Percentiles rank a stretch among this genome's conserved stretches.
phyloP scores from a whole-genome alignment of 805 yeast genomes.

The Candida loeiensis region DNA sequence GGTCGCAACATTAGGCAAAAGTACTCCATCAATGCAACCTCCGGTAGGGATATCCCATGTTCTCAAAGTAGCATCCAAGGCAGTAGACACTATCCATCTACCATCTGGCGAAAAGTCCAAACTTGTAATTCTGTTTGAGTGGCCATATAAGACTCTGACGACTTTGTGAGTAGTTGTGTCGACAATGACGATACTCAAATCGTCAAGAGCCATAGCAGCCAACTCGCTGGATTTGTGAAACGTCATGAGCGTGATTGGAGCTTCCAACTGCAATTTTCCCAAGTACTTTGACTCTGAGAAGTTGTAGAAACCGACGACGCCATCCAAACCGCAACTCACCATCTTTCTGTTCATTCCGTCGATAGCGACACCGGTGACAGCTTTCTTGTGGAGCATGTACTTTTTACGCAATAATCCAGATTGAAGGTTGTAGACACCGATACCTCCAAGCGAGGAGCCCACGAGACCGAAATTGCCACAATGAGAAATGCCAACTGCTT shows the following conservation, averaged over 20 bases:
- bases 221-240: slow-evolving; percentile 82
- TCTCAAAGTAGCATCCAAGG: slow-evolving; percentile 82
- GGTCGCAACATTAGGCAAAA: slow-evolving; percentile 76
- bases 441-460: slow-evolving; percentile 83
- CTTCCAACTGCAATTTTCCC: slow-evolving; percentile 63
- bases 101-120: slow-evolving; percentile 93
- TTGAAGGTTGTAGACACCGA: slow-evolving; percentile 85
- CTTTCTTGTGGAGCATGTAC: slow-evolving; percentile 65
- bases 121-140: slow-evolving; percentile 79
- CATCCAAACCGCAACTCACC: slow-evolving; percentile 88
- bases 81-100: slow-evolving; percentile 84
- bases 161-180: slow-evolving; percentile 79
- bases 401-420: slow-evolving; percentile 79
- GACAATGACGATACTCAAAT: slow-evolving; percentile 74
- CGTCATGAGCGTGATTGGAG: slow-evolving; percentile 74
- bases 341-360: slow-evolving; percentile 88
- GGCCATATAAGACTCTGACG: slow-evolving; percentile 88
- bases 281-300: slow-evolving; percentile 67
- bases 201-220: slow-evolving; percentile 82
- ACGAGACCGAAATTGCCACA: slow-evolving; percentile 95
- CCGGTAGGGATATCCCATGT: slow-evolving; percentile 99
- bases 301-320: slow-evolving; percentile 81
- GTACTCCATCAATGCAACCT: slow-evolving; percentile 90
- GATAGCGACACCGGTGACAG: slow-evolving; percentile 84
- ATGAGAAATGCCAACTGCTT: slow-evolving; percentile 73